These are phyloP conservation scores for sunflower (Helianthus annuus) DNA, from an alignment of 129 eudicot species.

Conservation along the genomic window DNA sequence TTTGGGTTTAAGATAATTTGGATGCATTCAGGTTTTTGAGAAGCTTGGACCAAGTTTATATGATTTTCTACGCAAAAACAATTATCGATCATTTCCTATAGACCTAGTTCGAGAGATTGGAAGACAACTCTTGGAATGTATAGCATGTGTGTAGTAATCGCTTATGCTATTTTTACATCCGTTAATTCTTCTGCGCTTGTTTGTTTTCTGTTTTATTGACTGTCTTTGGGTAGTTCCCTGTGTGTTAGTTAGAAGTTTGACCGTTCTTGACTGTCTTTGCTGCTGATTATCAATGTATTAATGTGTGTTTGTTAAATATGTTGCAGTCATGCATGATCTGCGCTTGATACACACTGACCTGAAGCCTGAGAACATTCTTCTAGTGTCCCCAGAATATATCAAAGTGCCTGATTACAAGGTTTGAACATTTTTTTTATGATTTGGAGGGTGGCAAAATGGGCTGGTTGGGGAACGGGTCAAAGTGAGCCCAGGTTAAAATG, in stretches of 20 bases:
- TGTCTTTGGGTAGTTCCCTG: neutral
- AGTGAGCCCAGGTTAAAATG: neutral
- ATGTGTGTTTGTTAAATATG: neutral
- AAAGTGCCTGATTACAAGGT: conserved; percentile 81
- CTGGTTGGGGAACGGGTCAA: neutral
- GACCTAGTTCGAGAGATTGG: conserved; percentile 89
- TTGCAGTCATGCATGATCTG: conserved; percentile 86
- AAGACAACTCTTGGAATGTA: conserved; percentile 89
- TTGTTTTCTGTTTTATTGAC: neutral
- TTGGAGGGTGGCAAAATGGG: neutral
- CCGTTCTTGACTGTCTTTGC: neutral
- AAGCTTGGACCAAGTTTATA: conserved; percentile 97
- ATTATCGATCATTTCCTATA: conserved; percentile 87
- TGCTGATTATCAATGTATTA: conserved; percentile 4
- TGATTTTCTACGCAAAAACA: conserved; percentile 89
- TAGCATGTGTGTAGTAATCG: conserved; percentile 80
- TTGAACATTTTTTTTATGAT: neutral
- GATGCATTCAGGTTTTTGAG: conserved; percentile 81
- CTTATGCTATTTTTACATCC: conserved; percentile 18
- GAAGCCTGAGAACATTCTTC: conserved; percentile 87
- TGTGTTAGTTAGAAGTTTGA: conserved; percentile 1
- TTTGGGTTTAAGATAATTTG: conserved; percentile 56
- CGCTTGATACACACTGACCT: conserved; percentile 81
- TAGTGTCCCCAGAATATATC: conserved; percentile 67
- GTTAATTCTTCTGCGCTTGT: neutral